Evolutionary conservation across 805 yeast genomes (phyloP), one percentile per base, ranked within the genome.

Genomic region (Ogataea trehaloabstinens): DNA sequence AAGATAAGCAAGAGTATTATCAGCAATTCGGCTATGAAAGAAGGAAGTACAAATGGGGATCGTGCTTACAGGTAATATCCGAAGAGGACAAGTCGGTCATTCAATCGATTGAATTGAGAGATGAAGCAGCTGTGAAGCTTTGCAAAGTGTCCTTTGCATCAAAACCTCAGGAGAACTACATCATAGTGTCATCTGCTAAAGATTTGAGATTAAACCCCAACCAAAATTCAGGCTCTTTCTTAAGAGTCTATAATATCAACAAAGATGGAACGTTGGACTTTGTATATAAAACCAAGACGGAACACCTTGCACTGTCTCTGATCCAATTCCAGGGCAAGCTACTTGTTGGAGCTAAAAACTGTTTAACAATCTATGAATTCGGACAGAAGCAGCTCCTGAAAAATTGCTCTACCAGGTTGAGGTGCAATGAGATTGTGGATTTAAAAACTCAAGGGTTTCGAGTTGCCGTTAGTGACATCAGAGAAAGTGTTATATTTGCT

Each of bases 321-420:
- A 48, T 58, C 1, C 61, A 66, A 8, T 87, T 86, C 56, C 72
- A 74, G 34, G 85, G 81, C 0, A 70, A 69, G 43, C 55, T 89
- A 2, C 58, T 89, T 1, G 82, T 74, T 1, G 90, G 86, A 0
- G 49, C 76, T 34, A 73, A 70, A 1, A 67, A 71, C 31, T 58
- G 61, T 34, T 49, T 91, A 34, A 63, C 85, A 24, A 48, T 85
- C 6, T 89, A 74, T 55, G 90, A 81, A 19, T 46, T 88, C 20
- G 99, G 99, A 2, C 70, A 71, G 51, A 85, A 82, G 47, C 97
- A 90, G 54, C 65, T 91, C 27, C 66, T 93, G 40, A 72, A 82
- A 40, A 87, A 85, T 56, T 67, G 83, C 0, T 73, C 80, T 5
- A 56, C 74, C 2, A 58, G 52, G 4, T 48, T 84, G 6, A 60